Evolutionary conservation across 306 rosid genomes (phyloP), one percentile per base, ranked within the genome.

Genomic region (Arachis stenosperma): DNA sequence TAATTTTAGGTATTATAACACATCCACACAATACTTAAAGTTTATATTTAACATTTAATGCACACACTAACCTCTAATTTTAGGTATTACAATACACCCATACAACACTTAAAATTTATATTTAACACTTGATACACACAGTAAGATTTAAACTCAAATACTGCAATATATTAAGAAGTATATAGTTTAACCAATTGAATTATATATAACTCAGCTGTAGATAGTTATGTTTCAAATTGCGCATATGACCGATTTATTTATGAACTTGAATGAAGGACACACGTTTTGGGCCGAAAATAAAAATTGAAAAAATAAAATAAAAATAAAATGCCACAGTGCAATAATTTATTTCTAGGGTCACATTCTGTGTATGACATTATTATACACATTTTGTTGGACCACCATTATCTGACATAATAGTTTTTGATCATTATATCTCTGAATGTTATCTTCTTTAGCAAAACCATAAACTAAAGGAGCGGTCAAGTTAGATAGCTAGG

Each of bases 341-440:
- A 77, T 69, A 61, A 61, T 77, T 69, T 52, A 61, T 69, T 50
- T 22, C 39, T 27, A 40, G 48, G 75, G 75, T 77, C 63, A 55
- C 76, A 63, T 54, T 58, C 50, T 69, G 39, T 62, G 63, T 61
- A 8, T 59, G 75, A 29, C 60, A 67, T 60, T 67, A 67, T 60
- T 51, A 67, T 79, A 66, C 44, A 47, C 48, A 67, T 50, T 50
- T 33, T 53, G 43, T 67, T 73, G 83, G 79, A 73, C 83, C 83
- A 79, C 83, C 78, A 73, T 73, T 30, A 67, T 61, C 66, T 67
- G 75, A 63, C 79, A 78, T 67, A 12, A 67, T 64, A 52, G 74
- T 15, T 51, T 66, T 48, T 14, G 63, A 43, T 27, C 59, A 61
- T 69, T 22, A 65, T 30, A 75, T 67, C 17, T 55, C 27, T 62